Conservation (phyloP, 164 flowering plant genomes). For the Nymphaea thermarum region DNA sequence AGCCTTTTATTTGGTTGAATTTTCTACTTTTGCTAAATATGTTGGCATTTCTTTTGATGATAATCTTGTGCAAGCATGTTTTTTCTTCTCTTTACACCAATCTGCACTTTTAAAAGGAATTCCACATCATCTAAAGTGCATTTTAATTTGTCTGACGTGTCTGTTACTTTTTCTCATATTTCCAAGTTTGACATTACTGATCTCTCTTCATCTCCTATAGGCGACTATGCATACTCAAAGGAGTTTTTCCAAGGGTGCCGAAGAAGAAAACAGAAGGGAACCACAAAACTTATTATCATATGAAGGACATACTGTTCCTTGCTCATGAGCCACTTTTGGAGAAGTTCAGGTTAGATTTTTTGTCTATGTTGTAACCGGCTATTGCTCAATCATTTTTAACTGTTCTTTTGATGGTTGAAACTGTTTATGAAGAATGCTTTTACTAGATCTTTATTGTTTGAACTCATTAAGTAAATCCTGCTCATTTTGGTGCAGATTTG, state of each 20-base stretch:
- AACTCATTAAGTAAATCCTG: too few species aligned
- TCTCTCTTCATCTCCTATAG: constrained; percentile 19
- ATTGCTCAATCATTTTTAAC: neutral
- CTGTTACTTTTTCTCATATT: too few species aligned
- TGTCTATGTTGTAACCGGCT: neutral
- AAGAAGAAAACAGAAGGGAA: constrained; percentile 87
- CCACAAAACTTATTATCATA: constrained; percentile 82
- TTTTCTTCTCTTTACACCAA: too few species aligned
- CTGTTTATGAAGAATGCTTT: neutral
- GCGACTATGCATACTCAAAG: constrained; percentile 76
- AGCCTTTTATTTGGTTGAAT: too few species aligned
- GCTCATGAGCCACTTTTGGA: constrained; percentile 70
- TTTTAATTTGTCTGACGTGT: too few species aligned
- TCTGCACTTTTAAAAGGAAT: too few species aligned
- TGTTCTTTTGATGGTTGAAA: neutral
- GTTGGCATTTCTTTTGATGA: too few species aligned
- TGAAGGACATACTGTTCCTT: constrained; percentile 67
- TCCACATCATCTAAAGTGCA: too few species aligned
- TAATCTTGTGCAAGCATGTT: too few species aligned
- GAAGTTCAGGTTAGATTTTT: constrained; percentile 20
- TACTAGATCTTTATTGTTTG: neutral
- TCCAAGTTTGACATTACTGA: neutral
- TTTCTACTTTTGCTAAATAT: too few species aligned
- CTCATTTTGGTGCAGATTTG: too few species aligned
- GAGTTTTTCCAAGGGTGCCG: constrained; percentile 81